Evolutionary conservation across 495 filamentous ascomycete species (phyloP).

Genomic region (Podospora bellae-mahoneyi): DNA sequence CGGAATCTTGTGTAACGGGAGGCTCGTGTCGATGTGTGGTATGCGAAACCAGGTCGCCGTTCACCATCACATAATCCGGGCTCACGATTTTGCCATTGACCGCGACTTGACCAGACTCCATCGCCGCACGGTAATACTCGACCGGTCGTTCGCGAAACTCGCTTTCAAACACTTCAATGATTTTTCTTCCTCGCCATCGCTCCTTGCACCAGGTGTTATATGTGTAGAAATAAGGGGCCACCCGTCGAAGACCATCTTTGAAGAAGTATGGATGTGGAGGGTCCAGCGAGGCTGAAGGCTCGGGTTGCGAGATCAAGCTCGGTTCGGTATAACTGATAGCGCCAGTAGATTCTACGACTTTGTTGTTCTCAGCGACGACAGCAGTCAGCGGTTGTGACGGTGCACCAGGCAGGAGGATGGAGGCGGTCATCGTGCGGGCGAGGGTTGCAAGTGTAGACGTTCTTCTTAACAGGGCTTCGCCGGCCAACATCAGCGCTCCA

Average conservation of each 20-base stretch:
- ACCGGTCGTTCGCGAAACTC: constrained; percentile 84
- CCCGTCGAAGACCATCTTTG: constrained; percentile 73
- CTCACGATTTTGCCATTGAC: constrained; percentile 65
- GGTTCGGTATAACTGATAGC: neutral
- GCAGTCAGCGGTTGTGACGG: neutral
- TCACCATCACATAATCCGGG: constrained; percentile 44
- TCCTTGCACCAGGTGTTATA: constrained; percentile 93
- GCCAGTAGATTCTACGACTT: neutral
- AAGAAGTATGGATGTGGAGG: constrained; percentile 65
- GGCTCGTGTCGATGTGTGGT: constrained; percentile 96
- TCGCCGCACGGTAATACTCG: constrained; percentile 84
- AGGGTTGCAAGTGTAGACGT: neutral
- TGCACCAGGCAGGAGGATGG: neutral
- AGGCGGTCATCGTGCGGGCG: neutral
- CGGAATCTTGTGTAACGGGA: constrained; percentile 74
- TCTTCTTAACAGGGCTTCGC: neutral
- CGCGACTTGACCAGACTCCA: constrained; percentile 68
- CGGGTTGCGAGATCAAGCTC: constrained; percentile 4
- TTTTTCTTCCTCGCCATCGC: constrained; percentile 71
- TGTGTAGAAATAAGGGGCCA: constrained; percentile 86
- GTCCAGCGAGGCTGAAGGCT: constrained; percentile 62
- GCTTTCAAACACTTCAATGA: constrained; percentile 75
- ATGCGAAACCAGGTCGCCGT: constrained; percentile 79
- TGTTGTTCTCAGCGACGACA: neutral
- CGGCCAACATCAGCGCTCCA: neutral